These are phyloP conservation scores for Corymbia citriodora DNA, from an alignment of 441 rosid genomes.

Conservation along the genomic window DNA sequence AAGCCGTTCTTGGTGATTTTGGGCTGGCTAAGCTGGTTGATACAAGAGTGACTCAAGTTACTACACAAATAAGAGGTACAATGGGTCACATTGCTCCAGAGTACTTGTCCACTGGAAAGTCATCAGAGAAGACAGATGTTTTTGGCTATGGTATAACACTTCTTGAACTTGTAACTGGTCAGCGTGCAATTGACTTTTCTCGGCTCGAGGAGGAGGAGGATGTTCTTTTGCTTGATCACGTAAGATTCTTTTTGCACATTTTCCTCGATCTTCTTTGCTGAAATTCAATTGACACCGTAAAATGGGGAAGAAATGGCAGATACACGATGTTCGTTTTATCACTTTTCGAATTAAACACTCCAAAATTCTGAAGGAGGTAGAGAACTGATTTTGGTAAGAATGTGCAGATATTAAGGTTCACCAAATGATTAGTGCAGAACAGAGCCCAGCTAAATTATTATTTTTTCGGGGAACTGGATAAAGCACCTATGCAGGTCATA, in stretches of 20 bases:
- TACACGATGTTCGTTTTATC: neutral
- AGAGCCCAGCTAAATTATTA: neutral
- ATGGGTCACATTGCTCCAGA: conserved; percentile 65
- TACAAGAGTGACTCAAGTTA: conserved; percentile 35
- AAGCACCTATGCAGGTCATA: neutral
- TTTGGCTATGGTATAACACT: conserved; percentile 58
- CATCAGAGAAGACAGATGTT: conserved; percentile 56
- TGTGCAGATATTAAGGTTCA: neutral
- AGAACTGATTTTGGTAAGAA: neutral
- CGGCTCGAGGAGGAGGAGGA: conserved; percentile 64
- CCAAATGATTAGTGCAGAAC: neutral
- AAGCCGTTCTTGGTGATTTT: conserved; percentile 52
- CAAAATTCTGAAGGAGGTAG: neutral
- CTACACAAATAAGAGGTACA: conserved; percentile 58
- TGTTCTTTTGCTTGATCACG: conserved; percentile 55
- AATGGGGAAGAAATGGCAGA: neutral
- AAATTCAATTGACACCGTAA: neutral
- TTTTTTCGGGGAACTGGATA: neutral
- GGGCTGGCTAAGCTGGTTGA: conserved; percentile 48
- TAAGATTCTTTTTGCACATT: conserved; percentile 10
- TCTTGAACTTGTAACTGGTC: conserved; percentile 51
- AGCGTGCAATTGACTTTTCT: conserved; percentile 49
- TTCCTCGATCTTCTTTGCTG: neutral
- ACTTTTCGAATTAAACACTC: neutral
- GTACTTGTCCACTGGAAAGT: conserved; percentile 50